Percentiles rank a stretch among this genome's conserved stretches.
These are phyloP conservation scores for Paraphaeosphaeria sporulosa DNA, from an alignment of 2,329 filamentous ascomycete species.

Conservation along the genomic window DNA sequence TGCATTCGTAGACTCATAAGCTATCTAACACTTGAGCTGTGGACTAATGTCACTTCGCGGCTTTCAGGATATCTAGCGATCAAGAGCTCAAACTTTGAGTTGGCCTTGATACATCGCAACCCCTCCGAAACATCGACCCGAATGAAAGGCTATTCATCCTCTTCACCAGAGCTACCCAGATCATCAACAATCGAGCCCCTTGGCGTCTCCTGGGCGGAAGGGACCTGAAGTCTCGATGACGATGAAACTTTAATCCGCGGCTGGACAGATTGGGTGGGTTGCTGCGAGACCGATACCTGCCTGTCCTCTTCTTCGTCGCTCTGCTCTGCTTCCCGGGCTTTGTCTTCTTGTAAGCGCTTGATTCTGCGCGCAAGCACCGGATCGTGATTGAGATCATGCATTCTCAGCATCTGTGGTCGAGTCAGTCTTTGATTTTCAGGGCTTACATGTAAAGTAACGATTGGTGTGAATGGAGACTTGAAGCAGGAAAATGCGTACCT, in stretches of 20 bases:
- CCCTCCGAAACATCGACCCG: too few species aligned
- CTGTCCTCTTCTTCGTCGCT: conserved; percentile 40
- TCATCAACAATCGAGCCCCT: conserved; percentile 30
- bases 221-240: conserved; percentile 14
- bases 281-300: not conserved
- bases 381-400: conserved; percentile 39
- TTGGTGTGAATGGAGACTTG: not conserved
- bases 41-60: not conserved
- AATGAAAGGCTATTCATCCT: conserved; percentile 18
- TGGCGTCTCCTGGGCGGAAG: conserved; percentile 23
- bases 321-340: conserved; percentile 32
- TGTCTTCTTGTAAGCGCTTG: conserved; percentile 43
- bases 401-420: conserved; percentile 38
- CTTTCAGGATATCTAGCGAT: too few species aligned
- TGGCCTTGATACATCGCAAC: not conserved
- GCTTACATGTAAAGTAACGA: not conserved
- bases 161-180: conserved; percentile 30
- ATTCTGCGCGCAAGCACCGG: conserved; percentile 47
- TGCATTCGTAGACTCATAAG: not conserved
- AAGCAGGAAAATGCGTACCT: conserved; percentile 41
- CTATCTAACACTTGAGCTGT: conserved; percentile 11
- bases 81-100: too few species aligned
- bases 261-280: not conserved
- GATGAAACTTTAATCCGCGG: not conserved
- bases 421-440: conserved; percentile 9